A percentile compares a stretch with the other conserved stretches of the same genome.
Conservation (phyloP, 306 rosid species). For the Dryas octopetala region DNA sequence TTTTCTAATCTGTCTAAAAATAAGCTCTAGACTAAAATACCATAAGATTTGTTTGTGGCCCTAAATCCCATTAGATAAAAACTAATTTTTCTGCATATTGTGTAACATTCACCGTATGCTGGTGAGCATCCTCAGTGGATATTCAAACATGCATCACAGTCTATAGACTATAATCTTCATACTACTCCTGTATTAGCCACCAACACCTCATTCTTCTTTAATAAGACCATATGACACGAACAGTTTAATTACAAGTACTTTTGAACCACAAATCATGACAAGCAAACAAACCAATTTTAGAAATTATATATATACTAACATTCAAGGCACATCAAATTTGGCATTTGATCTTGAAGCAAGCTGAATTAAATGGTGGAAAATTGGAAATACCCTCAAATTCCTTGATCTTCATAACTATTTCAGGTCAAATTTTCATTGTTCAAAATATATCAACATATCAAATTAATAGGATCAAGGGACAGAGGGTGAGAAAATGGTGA, state of each 20-base stretch:
- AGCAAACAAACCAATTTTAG: background rate
- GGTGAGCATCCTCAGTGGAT: background rate
- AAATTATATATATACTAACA: background rate
- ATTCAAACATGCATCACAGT: background rate
- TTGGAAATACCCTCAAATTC: background rate
- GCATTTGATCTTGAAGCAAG: background rate
- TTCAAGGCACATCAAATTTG: background rate
- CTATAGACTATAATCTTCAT: too few relatives aligned
- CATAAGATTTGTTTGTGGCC: too few relatives aligned
- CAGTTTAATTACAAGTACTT: background rate
- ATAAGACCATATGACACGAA: background rate
- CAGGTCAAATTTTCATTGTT: background rate
- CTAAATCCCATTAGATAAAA: background rate
- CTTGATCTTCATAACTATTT: background rate
- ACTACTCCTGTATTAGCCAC: too few relatives aligned
- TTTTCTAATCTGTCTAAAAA: background rate
- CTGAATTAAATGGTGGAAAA: background rate
- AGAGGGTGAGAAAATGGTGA: background rate
- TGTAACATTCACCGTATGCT: background rate
- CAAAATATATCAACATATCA: background rate
- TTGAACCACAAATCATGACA: background rate
- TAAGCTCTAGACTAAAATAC: background rate
- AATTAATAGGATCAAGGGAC: background rate
- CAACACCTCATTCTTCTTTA: background rate
- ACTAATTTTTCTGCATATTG: background rate